Base-by-base conservation (phyloP, 768 basidiomycete species). In the Amyloporia xantha region DNA sequence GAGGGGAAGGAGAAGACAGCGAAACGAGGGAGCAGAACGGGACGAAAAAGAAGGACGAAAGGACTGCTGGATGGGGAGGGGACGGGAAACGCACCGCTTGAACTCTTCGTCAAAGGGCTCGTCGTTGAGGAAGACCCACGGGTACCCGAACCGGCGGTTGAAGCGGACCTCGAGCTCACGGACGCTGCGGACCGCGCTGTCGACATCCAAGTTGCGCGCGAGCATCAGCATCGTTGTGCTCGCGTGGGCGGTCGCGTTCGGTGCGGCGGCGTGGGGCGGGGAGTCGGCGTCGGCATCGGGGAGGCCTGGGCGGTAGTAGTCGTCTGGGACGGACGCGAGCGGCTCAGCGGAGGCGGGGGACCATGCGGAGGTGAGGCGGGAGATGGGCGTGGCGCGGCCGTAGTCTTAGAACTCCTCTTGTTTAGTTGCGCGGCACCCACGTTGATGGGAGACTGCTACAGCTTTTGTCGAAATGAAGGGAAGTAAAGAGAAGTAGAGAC, bases 111-210 rank as follows among this genome's bases (percentile, higher is more conserved):
- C 71, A 65, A 95, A 95, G 0, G 79, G 77, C 53, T 79, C 77
- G 42, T 96, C 92, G 62, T 95, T 95, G 51, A 97, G 70, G 67
- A 96, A 86, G 21, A 91, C 83, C 65, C 88, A 96, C 3, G 91
- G 89, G 59, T 96, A 95, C 17, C 76, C 73, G 56, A 79, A 86
- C 52, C 74, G 77, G 38, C 72, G 69, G 66, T 97, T 97, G 70
- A 96, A 96, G 35, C 86, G 72, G 61, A 90, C 85, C 68, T 98
- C 95, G 68, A 91, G 67, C 63, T 86, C 77, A 53, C 76, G 76
- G 55, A 92, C 81, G 54, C 82, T 84, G 33, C 68, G 66, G 45
- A 86, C 66, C 39, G 82, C 76, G 15, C 75, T 73, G n/a, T 73
- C 54, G 5, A 84, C 55, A 50, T 89, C 86, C 26, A 68, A 66